phyloP scores from a whole-genome alignment of 805 yeast species.

The Yarrowia yakushimensis region DNA sequence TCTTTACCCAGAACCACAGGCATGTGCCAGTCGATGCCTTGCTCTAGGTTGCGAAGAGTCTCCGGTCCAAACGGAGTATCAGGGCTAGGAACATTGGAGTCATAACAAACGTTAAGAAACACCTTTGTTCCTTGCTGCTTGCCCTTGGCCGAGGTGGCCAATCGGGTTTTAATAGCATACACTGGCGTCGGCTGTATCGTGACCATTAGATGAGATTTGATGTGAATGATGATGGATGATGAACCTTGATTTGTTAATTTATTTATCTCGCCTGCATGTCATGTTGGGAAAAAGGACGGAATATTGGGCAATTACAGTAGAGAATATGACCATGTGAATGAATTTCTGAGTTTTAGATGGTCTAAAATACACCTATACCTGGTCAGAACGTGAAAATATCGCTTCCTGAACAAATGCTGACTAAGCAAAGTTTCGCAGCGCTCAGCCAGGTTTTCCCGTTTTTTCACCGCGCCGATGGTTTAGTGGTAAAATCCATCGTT shows the following conservation, averaged over 20 bases:
- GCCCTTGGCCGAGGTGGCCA: conserved; percentile 38
- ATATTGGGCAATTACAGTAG: too few species aligned
- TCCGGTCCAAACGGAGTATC: conserved; percentile 50
- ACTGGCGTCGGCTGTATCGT: conserved; percentile 54
- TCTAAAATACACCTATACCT: too few species aligned
- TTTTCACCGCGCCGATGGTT: too few species aligned
- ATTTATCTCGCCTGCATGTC: too few species aligned
- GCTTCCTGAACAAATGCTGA: too few species aligned
- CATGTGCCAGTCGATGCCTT: conserved; percentile 76
- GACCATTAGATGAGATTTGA: conserved; percentile 26
- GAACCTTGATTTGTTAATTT: not conserved
- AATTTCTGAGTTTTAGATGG: too few species aligned
- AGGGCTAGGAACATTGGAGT: conserved; percentile 63
- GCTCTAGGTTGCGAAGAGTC: conserved; percentile 57
- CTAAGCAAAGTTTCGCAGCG: too few species aligned
- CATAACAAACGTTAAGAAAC: conserved; percentile 75
- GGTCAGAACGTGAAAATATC: too few species aligned
- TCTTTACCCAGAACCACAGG: conserved; percentile 70
- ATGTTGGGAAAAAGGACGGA: too few species aligned
- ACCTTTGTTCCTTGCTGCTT: conserved; percentile 51
- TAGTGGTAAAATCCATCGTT: too few species aligned
- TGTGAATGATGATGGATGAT: not conserved
- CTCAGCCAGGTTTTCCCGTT: too few species aligned
- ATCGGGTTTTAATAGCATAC: conserved; percentile 67
- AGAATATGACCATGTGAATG: too few species aligned